A percentile compares a stretch with the other conserved stretches of the same genome.
These are phyloP conservation scores for Panaeolus papilionaceus DNA, from an alignment of 768 basidiomycete genomes.

Conservation along the genomic window DNA sequence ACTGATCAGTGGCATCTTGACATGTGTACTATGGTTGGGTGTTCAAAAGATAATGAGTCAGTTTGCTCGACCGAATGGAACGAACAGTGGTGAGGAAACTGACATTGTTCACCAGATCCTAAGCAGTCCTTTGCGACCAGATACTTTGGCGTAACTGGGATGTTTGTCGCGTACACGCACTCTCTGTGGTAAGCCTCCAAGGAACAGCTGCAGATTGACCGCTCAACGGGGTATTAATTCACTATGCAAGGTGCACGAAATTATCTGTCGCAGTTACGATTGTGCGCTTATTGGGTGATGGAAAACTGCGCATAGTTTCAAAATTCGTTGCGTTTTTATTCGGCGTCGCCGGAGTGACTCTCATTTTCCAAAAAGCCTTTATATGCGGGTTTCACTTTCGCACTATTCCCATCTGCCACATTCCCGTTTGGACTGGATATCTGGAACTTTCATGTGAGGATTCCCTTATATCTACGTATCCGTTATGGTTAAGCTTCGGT, in stretches of 20 bases:
- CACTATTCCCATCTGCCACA: conserved; percentile 7
- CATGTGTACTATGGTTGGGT: background rate
- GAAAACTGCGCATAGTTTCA: background rate
- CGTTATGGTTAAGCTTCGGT: background rate
- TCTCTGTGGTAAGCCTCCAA: background rate
- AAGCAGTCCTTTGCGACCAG: background rate
- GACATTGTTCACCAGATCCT: background rate
- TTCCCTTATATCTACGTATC: background rate
- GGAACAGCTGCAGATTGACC: background rate
- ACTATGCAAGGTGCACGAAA: conserved; percentile 17
- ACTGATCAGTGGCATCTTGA: conserved; percentile 17
- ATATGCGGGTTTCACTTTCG: conserved; percentile 16
- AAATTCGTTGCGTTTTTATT: conserved; percentile 19
- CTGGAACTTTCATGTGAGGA: conserved; percentile 19
- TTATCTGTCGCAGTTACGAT: conserved; percentile 23
- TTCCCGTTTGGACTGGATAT: conserved; percentile 16
- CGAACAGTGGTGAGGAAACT: background rate
- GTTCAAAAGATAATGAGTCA: background rate
- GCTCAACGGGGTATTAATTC: background rate
- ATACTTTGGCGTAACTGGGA: background rate
- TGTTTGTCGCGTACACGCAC: background rate
- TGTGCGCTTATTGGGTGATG: conserved; percentile 17
- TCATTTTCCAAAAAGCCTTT: conserved; percentile 23
- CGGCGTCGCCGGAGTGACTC: conserved; percentile 11
- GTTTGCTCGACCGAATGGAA: background rate